phyloP scores from a whole-genome alignment of 1,139 yeast species.

The Yamadazyma mexicana region DNA sequence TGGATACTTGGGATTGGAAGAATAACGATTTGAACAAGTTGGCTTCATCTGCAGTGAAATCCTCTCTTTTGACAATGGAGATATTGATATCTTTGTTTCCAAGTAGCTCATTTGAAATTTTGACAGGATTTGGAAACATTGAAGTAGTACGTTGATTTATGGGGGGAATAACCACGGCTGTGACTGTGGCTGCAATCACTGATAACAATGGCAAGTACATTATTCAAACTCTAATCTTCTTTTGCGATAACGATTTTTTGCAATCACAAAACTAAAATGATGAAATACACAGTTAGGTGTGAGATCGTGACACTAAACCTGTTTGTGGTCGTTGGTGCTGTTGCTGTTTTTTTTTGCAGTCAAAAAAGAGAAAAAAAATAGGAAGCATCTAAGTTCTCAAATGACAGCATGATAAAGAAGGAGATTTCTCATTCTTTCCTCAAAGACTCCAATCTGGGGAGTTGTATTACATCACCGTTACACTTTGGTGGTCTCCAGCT shows the following conservation, averaged over 20 bases:
- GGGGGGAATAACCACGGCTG: slow-evolving; percentile 1
- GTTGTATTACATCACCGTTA: too few relatives aligned
- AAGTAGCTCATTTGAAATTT: neutral
- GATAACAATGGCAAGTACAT: neutral
- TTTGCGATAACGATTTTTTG: neutral
- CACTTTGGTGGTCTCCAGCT: too few relatives aligned
- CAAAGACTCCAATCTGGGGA: too few relatives aligned
- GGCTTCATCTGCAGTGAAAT: slow-evolving; percentile 10
- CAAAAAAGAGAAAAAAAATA: too few relatives aligned
- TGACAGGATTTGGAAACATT: too few relatives aligned
- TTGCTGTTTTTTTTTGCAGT: neutral
- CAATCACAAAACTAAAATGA: slow-evolving; percentile 1
- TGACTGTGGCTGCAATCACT: slow-evolving; percentile 2
- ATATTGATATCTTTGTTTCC: slow-evolving; percentile 11
- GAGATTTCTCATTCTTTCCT: neutral
- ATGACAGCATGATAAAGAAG: too few relatives aligned
- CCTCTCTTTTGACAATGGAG: slow-evolving; percentile 10
- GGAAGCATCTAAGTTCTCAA: too few relatives aligned
- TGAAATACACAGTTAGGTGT: too few relatives aligned
- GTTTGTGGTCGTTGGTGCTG: neutral
- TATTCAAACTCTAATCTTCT: too few relatives aligned
- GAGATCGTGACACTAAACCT: neutral
- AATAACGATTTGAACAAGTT: slow-evolving; percentile 13
- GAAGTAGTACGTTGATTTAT: too few relatives aligned
- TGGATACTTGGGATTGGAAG: slow-evolving; percentile 7